A percentile compares a stretch with the other conserved stretches of the same genome.
Conservation (phyloP, 1,139 yeast species). For the Lodderomyces beijingensis region DNA sequence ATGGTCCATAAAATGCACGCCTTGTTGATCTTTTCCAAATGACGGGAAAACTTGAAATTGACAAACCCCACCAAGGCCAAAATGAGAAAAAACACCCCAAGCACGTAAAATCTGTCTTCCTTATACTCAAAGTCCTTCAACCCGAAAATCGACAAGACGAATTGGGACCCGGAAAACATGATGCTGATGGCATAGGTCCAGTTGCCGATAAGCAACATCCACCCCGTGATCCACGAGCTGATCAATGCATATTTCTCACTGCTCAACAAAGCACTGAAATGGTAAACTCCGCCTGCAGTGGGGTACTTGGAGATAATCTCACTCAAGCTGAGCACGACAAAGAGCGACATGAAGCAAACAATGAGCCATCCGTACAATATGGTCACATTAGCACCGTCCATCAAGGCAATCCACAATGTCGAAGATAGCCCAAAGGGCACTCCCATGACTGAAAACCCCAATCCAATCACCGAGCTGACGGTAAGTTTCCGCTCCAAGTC, state of each 20-base stretch:
- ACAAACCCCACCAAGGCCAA: conserved; percentile 59
- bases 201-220: conserved; percentile 68
- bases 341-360: conserved; percentile 56
- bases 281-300: conserved; percentile 70
- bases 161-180: conserved; percentile 71
- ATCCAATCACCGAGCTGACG: conserved; percentile 63
- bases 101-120: conserved; percentile 52
- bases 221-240: conserved; percentile 73
- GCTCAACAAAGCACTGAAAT: conserved; percentile 68
- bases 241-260: conserved; percentile 49
- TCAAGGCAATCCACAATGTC: conserved; percentile 61
- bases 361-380: conserved; percentile 67
- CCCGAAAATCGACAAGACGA: conserved; percentile 61
- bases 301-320: conserved; percentile 75
- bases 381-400: conserved; percentile 72
- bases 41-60: conserved; percentile 54
- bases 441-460: conserved; percentile 75
- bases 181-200: conserved; percentile 75
- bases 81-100: conserved; percentile 51
- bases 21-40: conserved; percentile 60
- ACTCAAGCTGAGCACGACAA: conserved; percentile 63
- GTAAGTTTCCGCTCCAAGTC: conserved; percentile 62
- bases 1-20: conserved; percentile 71
- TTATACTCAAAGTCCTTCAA: conserved; percentile 55
- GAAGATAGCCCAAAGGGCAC: conserved; percentile 74